Evolutionary conservation across 1,139 yeast genomes (phyloP), one percentile per base, ranked within the genome.

Genomic region (Hansenula sp.): DNA sequence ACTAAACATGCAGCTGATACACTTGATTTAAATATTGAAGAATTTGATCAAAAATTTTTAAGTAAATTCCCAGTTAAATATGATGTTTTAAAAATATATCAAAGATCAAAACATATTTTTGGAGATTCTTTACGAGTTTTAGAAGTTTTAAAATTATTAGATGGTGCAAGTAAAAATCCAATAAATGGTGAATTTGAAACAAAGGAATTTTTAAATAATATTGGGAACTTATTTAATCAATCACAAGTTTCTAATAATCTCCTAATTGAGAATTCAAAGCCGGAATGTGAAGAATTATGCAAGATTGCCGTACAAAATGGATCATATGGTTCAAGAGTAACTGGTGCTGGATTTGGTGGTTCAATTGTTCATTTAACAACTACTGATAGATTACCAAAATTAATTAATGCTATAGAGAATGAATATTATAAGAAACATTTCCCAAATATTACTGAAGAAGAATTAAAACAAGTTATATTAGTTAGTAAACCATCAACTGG

Each of bases 341-440:
- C 90, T 9, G 90, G 90, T 32, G 89, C 90, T n/a, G 90, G 89
- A 10, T 82, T 81, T 73, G 90, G 90, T 33, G 90, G 90, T 10
- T 79, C 83, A 28, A 69, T 82, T 3, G 85, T 82, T 20, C 86
- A 81, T 56, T 62, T 82, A 43, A 79, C 82, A 16, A 67, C 76
- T 3, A 44, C 42, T n/a, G 71, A 69, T 39, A 69, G 68, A 46
- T 67, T 77, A 14, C 68, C 63, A 0, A 45, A 47, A 1, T 72
- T 82, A 39, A 66, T 65, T 36, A 47, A 59, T 6, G 81, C 82
- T 0, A 65, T 82, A 34, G 62, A 59, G 26, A 63, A 65, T 19
- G 61, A 77, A 41, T 79, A 76, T 56, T 82, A 79, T 59, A 63
- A 66, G 44, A 61, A 59, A 40, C 61, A 66, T 40, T 76, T 68